Percentiles rank a stretch among this genome's conserved stretches.
phyloP scores from a whole-genome alignment of 1,284 basidiomycete species.

The Pseudozyma tsukubaensis region DNA sequence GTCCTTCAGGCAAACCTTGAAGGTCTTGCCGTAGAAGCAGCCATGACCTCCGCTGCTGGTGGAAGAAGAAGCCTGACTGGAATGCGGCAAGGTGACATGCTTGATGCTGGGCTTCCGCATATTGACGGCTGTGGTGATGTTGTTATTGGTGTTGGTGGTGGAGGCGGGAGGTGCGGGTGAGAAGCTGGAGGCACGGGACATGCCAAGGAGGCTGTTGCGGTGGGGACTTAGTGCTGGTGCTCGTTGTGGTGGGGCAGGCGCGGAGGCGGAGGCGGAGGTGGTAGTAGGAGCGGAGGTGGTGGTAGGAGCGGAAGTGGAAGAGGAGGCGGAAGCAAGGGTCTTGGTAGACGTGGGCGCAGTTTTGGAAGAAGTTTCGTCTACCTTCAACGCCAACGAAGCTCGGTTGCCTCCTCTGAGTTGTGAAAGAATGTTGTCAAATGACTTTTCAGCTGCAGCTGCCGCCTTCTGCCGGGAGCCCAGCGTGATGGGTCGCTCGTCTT shows the following conservation, averaged over 20 bases:
- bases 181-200: constrained; percentile 51
- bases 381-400: background rate
- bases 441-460: constrained; percentile 44
- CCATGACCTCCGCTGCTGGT: background rate
- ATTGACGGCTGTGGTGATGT: constrained; percentile 5
- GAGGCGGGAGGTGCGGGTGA: constrained; percentile 22
- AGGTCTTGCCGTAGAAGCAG: constrained; percentile 25
- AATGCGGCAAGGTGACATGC: constrained; percentile 22
- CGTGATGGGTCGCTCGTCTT: constrained; percentile 38
- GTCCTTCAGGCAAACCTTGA: constrained; percentile 37
- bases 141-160: background rate
- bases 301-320: constrained; percentile 2
- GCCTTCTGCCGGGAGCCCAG: constrained; percentile 44
- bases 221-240: constrained; percentile 15
- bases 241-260: constrained; percentile 1
- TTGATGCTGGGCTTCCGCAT: constrained; percentile 23
- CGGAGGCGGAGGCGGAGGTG: constrained; percentile 8
- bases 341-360: background rate
- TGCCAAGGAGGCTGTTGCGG: constrained; percentile 35
- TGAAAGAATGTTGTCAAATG: constrained; percentile 43
- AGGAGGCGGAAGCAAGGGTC: background rate
- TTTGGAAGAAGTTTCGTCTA: background rate
- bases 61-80: constrained; percentile 1
- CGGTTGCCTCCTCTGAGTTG: constrained; percentile 28
- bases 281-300: background rate